Conservation (phyloP, 2,329 filamentous ascomycete genomes). For the Coniella vitis region DNA sequence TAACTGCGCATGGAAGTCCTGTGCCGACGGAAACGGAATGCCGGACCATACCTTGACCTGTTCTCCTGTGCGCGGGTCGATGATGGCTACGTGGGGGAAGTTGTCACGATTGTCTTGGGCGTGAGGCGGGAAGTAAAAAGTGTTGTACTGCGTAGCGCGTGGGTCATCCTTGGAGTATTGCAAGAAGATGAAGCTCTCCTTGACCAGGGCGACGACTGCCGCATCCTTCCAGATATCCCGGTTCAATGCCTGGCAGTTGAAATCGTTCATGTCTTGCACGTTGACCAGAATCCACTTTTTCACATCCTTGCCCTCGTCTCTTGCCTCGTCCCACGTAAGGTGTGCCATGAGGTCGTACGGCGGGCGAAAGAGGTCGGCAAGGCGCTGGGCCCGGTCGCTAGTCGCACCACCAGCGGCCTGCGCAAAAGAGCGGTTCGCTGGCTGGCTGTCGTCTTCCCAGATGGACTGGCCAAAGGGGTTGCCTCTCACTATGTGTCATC, state of each 20-base stretch:
- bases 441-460: conserved; percentile 27
- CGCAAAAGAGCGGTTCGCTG: conserved; percentile 1
- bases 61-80: conserved; percentile 92
- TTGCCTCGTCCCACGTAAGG: conserved; percentile 74
- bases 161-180: conserved; percentile 87
- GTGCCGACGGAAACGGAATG: conserved; percentile 64
- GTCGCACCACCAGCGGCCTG: conserved; percentile 14
- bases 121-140: conserved; percentile 75
- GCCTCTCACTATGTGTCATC: conserved; percentile 4
- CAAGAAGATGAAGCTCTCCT: conserved; percentile 91
- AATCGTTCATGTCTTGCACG: conserved; percentile 86
- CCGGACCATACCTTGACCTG: conserved; percentile 96
- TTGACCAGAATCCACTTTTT: conserved; percentile 96
- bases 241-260: conserved; percentile 91
- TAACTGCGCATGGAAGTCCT: conserved; percentile 84
- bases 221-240: conserved; percentile 92
- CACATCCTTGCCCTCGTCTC: conserved; percentile 76
- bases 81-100: conserved; percentile 91
- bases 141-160: conserved; percentile 71
- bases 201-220: conserved; percentile 69
- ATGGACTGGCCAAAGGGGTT: conserved; percentile 35
- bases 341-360: conserved; percentile 84
- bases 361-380: conserved; percentile 88
- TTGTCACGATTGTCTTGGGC: conserved; percentile 75
- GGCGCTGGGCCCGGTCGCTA: conserved; percentile 55